A percentile compares a stretch with the other conserved stretches of the same genome.
Evolutionary conservation across 75 land plant genomes (phyloP).

Genomic region (Sequoia sempervirens): DNA sequence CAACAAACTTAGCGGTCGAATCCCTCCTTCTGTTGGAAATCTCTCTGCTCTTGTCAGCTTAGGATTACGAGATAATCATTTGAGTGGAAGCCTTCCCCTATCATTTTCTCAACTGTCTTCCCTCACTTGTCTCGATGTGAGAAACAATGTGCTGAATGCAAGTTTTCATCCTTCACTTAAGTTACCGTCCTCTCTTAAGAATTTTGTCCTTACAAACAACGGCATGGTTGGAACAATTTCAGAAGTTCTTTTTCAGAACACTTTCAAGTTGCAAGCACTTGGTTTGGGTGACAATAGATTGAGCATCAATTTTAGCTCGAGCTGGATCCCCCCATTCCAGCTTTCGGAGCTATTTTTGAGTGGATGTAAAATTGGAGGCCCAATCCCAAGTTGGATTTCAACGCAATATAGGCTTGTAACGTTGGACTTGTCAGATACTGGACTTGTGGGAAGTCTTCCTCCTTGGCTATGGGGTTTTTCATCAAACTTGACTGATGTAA

Average conservation of each 20-base stretch:
- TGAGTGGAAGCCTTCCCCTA: background rate
- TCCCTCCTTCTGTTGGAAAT: constrained; percentile 43
- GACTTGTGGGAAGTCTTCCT: background rate
- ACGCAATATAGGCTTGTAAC: background rate
- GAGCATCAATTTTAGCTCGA: background rate
- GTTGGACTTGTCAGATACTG: background rate
- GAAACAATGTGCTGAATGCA: constrained; percentile 27
- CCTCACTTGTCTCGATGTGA: constrained; percentile 22
- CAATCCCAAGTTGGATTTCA: background rate
- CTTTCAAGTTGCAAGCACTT: background rate
- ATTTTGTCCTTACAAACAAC: background rate
- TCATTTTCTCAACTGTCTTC: background rate
- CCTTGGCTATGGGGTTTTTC: background rate
- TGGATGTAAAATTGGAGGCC: background rate
- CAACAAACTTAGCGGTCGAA: constrained; percentile 49
- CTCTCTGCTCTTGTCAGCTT: background rate
- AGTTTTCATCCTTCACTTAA: constrained; percentile 17
- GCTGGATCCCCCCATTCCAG: background rate
- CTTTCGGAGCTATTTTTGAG: background rate
- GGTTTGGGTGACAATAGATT: background rate
- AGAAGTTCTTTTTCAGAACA: background rate
- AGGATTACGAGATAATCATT: background rate
- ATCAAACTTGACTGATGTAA: background rate
- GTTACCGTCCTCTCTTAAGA: constrained; percentile 12
- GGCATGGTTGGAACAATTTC: background rate